Evolutionary conservation across 164 flowering plant species (phyloP).

Genomic region (Stephania japonica): DNA sequence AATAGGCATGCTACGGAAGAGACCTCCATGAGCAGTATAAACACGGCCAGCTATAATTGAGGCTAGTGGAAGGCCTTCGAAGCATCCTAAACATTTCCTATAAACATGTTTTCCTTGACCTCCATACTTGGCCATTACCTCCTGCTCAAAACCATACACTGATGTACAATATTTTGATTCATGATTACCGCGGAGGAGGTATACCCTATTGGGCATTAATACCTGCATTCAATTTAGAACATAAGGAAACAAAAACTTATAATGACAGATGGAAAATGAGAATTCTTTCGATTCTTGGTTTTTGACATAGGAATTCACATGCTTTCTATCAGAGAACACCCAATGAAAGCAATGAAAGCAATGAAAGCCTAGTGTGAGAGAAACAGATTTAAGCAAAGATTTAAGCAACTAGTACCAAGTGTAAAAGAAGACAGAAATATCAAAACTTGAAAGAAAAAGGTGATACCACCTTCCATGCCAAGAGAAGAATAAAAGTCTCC

Average conservation of each 20-base stretch:
- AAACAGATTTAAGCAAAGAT: neutral
- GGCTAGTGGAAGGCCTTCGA: conserved; percentile 94
- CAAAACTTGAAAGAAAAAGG: neutral
- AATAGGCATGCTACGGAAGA: conserved; percentile 59
- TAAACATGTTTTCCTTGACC: conserved; percentile 81
- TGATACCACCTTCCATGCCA: conserved; percentile 94
- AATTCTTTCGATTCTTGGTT: neutral
- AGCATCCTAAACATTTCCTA: conserved; percentile 87
- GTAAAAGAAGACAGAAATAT: conserved; percentile 1
- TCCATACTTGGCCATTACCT: conserved; percentile 81
- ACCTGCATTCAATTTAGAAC: conserved; percentile 33
- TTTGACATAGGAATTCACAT: no score
- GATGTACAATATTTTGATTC: conserved; percentile 96
- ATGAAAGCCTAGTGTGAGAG: neutral
- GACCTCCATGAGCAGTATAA: conserved; percentile 97
- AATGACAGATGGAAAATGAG: neutral
- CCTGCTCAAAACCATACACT: conserved; percentile 96
- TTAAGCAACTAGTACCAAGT: no score
- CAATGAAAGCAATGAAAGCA: neutral
- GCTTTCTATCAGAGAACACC: no score
- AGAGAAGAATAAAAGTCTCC: conserved; percentile 67
- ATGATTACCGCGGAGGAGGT: conserved; percentile 92
- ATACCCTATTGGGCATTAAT: conserved; percentile 72
- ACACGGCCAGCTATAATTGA: conserved; percentile 75
- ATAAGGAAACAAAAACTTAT: neutral